A percentile compares a stretch with the other conserved stretches of the same genome.
Evolutionary conservation across 306 rosid species (phyloP).

Genomic region (Amphicarpaea edgeworthii): DNA sequence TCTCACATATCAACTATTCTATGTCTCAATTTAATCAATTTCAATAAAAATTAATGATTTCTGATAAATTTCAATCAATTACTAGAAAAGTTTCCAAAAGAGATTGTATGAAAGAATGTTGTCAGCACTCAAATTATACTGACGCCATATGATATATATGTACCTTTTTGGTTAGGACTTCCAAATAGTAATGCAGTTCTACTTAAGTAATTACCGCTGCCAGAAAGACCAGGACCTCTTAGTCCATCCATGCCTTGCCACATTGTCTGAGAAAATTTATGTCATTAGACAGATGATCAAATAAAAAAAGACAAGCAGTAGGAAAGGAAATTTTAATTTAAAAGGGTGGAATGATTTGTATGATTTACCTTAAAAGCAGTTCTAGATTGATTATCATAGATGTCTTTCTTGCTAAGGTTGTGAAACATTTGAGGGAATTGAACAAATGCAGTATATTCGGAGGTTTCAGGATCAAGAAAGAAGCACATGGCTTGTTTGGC

Average conservation of each 20-base stretch:
- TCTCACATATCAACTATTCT: too few relatives aligned
- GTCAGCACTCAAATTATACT: neutral
- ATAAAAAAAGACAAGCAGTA: neutral
- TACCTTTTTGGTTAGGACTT: constrained; percentile 54
- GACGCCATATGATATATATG: neutral
- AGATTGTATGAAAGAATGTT: too few relatives aligned
- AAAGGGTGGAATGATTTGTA: neutral
- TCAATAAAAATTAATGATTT: too few relatives aligned
- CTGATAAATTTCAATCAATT: too few relatives aligned
- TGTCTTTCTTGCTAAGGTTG: constrained; percentile 61
- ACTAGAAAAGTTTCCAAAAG: too few relatives aligned
- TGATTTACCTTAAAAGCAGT: constrained; percentile 59
- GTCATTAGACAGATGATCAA: neutral
- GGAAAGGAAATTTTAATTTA: neutral
- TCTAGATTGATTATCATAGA: constrained; percentile 56
- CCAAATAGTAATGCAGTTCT: constrained; percentile 55
- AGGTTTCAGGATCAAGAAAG: constrained; percentile 62
- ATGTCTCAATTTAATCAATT: too few relatives aligned
- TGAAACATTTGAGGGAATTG: constrained; percentile 69
- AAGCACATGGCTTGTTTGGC: constrained; percentile 78
- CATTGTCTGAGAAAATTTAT: constrained; percentile 48
- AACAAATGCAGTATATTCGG: constrained; percentile 48
- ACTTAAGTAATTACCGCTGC: constrained; percentile 56
- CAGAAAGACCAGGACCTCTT: constrained; percentile 61
- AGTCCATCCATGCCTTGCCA: constrained; percentile 69